These are phyloP conservation scores for Ceratopteris richardii DNA, from an alignment of 75 land plant genomes.

Conservation along the genomic window DNA sequence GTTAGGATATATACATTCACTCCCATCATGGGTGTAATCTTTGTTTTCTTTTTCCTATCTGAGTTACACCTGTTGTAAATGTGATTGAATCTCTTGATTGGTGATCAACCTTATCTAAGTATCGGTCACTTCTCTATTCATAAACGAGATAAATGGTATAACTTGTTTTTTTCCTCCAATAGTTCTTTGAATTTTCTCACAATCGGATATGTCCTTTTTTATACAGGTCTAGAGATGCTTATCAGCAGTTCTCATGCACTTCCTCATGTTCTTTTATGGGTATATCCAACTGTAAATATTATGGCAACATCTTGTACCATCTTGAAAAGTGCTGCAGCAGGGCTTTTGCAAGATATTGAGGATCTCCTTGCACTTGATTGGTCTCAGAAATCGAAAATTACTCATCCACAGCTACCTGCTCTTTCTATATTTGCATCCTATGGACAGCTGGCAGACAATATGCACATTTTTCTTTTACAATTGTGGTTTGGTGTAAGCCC, in stretches of 20 bases:
- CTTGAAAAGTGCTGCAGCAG: not conserved
- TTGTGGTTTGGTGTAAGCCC: constrained; percentile 4
- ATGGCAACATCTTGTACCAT: not conserved
- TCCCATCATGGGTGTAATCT: no score
- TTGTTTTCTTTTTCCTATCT: no score
- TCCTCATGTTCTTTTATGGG: constrained; percentile 1
- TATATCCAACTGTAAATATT: not conserved
- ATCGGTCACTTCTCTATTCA: no score
- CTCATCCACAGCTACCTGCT: not conserved
- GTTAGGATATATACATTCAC: no score
- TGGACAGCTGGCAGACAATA: not conserved
- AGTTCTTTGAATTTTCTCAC: no score
- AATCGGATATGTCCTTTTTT: no score
- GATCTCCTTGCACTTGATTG: not conserved
- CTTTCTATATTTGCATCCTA: not conserved
- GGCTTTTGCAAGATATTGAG: not conserved
- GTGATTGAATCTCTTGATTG: no score
- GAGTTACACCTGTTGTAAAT: no score
- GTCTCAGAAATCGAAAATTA: not conserved
- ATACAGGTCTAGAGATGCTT: not conserved
- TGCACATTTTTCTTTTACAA: not conserved
- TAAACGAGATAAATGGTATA: no score
- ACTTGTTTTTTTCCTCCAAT: no score
- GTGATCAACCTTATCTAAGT: no score
- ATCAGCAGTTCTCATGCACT: not conserved